Conservation (phyloP, 352 stramenopile species). For the Globisporangium yorkense region DNA sequence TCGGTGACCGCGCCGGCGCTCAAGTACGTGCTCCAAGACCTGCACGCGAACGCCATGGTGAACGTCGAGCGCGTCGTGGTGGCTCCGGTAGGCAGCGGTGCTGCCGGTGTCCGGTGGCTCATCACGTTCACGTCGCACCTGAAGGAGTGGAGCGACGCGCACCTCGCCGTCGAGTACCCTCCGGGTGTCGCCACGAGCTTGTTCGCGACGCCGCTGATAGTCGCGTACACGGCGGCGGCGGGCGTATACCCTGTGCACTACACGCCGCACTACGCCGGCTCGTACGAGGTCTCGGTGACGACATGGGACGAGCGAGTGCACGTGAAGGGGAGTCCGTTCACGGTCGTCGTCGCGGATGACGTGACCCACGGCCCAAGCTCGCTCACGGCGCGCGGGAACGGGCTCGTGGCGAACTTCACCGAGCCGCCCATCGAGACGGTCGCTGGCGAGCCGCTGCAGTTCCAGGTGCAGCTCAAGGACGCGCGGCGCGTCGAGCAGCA, state of each 20-base stretch:
- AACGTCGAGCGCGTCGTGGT: slow-evolving; percentile 29
- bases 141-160: slow-evolving; percentile 52
- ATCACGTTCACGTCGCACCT: slow-evolving; percentile 93
- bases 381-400: slow-evolving; percentile 56
- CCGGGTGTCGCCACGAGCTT: slow-evolving; percentile 29
- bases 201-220: slow-evolving; percentile 34
- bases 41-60: slow-evolving; percentile 35
- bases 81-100: slow-evolving; percentile 11
- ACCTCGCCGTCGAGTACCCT: slow-evolving; percentile 73
- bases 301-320: slow-evolving; percentile 53
- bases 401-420: slow-evolving; percentile 60
- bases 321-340: slow-evolving; percentile 89
- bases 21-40: slow-evolving; percentile 59
- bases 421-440: slow-evolving; percentile 49
- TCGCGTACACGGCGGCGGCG: slow-evolving; percentile 39
- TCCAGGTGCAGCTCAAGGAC: slow-evolving; percentile 92
- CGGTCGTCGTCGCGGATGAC: slow-evolving; percentile 70
- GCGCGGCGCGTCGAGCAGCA: slow-evolving; percentile 61
- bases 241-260: slow-evolving; percentile 92
- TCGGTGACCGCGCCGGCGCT: slow-evolving; percentile 50
- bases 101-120: slow-evolving; percentile 70
- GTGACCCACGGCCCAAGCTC: slow-evolving; percentile 67
- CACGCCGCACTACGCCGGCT: slow-evolving; percentile 85
- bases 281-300: slow-evolving; percentile 87
- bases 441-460: slow-evolving; percentile 44